Evolutionary conservation across 2,329 filamentous ascomycete species (phyloP).

Genomic region (Dothistroma septosporum): DNA sequence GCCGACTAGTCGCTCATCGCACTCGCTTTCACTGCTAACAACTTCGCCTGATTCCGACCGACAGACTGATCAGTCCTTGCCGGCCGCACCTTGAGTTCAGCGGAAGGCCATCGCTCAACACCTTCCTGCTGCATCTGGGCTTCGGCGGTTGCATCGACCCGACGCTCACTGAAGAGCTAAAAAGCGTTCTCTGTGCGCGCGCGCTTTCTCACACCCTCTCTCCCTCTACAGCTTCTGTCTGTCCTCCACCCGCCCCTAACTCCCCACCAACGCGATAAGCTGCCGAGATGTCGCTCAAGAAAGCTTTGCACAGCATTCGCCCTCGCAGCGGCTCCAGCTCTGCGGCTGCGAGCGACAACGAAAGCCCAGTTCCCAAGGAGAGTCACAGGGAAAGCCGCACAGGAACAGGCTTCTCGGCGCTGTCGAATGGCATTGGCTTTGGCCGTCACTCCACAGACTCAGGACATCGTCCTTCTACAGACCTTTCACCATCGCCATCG

Average conservation of each 20-base stretch:
- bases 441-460: constrained; percentile 20
- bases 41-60: background rate
- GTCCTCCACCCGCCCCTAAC: background rate
- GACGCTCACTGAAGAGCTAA: background rate
- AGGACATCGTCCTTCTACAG: constrained; percentile 12
- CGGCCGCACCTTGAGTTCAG: no score
- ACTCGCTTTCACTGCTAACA: background rate
- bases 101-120: background rate
- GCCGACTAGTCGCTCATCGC: background rate
- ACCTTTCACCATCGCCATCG: constrained; percentile 21
- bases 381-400: constrained; percentile 9
- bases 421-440: constrained; percentile 24
- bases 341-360: constrained; percentile 19
- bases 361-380: constrained; percentile 14
- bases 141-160: background rate
- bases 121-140: background rate
- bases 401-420: constrained; percentile 25
- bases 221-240: background rate
- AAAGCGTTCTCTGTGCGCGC: background rate
- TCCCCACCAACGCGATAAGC: background rate
- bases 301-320: constrained; percentile 44
- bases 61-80: no score
- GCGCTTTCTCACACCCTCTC: no score
- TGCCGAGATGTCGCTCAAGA: constrained; percentile 40
- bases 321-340: constrained; percentile 31